Evolutionary conservation across 306 rosid genomes (phyloP).

Genomic region (Sophora flavescens): DNA sequence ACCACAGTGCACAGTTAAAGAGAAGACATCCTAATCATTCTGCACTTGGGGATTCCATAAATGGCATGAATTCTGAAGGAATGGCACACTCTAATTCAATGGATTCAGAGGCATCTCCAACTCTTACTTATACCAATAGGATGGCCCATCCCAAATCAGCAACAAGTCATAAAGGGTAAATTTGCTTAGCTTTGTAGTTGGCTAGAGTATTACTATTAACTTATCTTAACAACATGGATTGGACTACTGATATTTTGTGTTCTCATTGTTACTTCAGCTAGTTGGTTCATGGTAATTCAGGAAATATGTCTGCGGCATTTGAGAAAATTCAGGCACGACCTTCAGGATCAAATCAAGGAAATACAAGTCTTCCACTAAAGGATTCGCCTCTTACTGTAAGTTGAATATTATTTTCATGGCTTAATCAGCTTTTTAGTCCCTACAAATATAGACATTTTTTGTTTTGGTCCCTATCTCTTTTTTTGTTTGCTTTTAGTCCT

Average conservation of each 20-base stretch:
- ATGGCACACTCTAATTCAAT: constrained; percentile 79
- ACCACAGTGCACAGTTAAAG: constrained; percentile 74
- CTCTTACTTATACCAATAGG: constrained; percentile 75
- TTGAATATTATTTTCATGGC: constrained; percentile 47
- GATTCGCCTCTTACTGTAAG: constrained; percentile 98
- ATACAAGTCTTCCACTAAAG: constrained; percentile 75
- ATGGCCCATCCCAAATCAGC: constrained; percentile 79
- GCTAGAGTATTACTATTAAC: constrained; percentile 23
- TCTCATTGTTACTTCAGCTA: constrained; percentile 64
- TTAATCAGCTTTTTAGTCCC: no score
- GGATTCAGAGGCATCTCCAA: constrained; percentile 81
- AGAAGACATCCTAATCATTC: constrained; percentile 81
- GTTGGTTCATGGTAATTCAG: constrained; percentile 77
- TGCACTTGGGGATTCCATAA: constrained; percentile 66
- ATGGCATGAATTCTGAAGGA: no score
- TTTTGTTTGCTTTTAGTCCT: no score
- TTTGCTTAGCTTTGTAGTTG: constrained; percentile 30
- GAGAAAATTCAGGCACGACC: constrained; percentile 82
- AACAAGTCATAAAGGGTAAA: constrained; percentile 81
- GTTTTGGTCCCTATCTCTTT: no score
- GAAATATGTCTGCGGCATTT: constrained; percentile 75
- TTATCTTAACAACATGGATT: constrained; percentile 35
- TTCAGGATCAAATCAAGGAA: constrained; percentile 79
- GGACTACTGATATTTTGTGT: constrained; percentile 42
- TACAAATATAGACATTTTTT: no score